phyloP scores from a whole-genome alignment of 2,329 filamentous ascomycete species.

The Dendryphion nanum region DNA sequence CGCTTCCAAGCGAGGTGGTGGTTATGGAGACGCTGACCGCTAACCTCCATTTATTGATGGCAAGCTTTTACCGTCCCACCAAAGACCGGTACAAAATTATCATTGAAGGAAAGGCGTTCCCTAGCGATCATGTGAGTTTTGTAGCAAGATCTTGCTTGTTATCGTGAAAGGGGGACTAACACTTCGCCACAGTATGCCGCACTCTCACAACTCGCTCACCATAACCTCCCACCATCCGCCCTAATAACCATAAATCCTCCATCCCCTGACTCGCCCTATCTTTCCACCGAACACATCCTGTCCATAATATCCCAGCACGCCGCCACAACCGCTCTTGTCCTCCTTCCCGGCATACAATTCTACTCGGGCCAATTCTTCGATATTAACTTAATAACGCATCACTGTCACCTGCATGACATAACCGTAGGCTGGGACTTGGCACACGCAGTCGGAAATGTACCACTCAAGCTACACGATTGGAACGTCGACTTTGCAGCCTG shows the following conservation, averaged over 20 bases:
- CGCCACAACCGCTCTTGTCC: constrained; percentile 68
- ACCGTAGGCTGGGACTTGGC: constrained; percentile 85
- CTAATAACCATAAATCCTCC: constrained; percentile 73
- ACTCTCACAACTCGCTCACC: constrained; percentile 75
- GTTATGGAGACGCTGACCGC: constrained; percentile 85
- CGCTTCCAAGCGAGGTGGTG: constrained; percentile 69
- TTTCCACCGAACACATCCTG: constrained; percentile 71
- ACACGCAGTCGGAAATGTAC: constrained; percentile 82
- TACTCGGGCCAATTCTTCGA: constrained; percentile 90
- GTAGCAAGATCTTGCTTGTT: background rate
- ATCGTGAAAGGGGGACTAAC: background rate
- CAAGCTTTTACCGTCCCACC: constrained; percentile 76
- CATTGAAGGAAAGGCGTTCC: constrained; percentile 87
- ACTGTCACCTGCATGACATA: constrained; percentile 71
- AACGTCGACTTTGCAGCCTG: constrained; percentile 87
- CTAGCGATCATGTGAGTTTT: constrained; percentile 69
- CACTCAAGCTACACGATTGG: constrained; percentile 80
- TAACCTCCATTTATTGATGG: constrained; percentile 80
- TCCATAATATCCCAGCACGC: constrained; percentile 73
- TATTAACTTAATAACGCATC: constrained; percentile 72
- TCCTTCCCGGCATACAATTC: constrained; percentile 87
- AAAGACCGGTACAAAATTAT: constrained; percentile 72
- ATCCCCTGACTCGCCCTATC: constrained; percentile 49
- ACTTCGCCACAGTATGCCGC: constrained; percentile 80
- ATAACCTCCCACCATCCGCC: constrained; percentile 62